A percentile compares a stretch with the other conserved stretches of the same genome.
Conservation (phyloP, 2,329 filamentous ascomycete species). For the Harringtonia lauricola region DNA sequence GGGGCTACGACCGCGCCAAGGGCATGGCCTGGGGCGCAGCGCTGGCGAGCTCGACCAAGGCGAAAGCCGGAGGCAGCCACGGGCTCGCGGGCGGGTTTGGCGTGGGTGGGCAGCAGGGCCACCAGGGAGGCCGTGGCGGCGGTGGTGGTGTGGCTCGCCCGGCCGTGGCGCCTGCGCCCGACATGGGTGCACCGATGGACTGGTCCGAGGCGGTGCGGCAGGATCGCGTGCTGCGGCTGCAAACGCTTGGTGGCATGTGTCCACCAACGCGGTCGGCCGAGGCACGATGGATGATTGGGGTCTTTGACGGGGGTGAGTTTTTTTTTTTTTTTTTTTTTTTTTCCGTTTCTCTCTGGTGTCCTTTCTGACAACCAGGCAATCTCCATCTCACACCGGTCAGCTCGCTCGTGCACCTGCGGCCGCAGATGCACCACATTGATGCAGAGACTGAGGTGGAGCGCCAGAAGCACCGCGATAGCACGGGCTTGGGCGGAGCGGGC, state of each 20-base stretch:
- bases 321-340: background rate
- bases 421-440: conserved; percentile 88
- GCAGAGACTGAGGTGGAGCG: conserved; percentile 65
- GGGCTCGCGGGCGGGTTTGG: conserved; percentile 66
- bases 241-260: conserved; percentile 64
- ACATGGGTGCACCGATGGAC: conserved; percentile 24
- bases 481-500: conserved; percentile 21
- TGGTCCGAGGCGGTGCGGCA: conserved; percentile 59
- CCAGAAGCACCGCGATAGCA: conserved; percentile 10
- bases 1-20: conserved; percentile 73
- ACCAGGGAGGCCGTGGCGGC: conserved; percentile 28
- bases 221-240: conserved; percentile 63
- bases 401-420: conserved; percentile 77
- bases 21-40: conserved; percentile 75
- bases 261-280: conserved; percentile 51
- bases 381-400: conserved; percentile 78
- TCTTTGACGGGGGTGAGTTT: conserved; percentile 67
- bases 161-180: background rate
- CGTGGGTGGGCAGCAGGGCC: conserved; percentile 32
- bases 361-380: conserved; percentile 43
- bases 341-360: background rate
- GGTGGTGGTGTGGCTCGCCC: conserved; percentile 23
- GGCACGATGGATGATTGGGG: conserved; percentile 81
- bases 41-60: conserved; percentile 47
- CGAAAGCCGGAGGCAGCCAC: conserved; percentile 53